Conservation (phyloP, 345 rosid genomes). For the Aquilaria sinensis region DNA sequence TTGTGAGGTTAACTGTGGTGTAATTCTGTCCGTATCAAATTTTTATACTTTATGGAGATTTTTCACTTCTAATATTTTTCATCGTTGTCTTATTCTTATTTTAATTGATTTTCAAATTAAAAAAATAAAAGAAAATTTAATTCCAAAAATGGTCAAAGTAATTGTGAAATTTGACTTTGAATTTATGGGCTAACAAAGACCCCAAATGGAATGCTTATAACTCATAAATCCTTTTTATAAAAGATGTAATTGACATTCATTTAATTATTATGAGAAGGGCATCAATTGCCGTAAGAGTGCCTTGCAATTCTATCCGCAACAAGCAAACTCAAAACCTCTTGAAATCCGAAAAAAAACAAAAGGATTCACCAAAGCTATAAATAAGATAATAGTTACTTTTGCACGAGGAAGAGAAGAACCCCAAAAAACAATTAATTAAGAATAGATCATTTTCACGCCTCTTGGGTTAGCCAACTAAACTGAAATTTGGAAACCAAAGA, state of each 20-base stretch:
- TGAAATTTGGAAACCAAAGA: not conserved
- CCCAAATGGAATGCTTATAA: not conserved
- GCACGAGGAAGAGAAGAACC: not conserved
- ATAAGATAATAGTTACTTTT: not conserved
- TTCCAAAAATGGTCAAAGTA: no score
- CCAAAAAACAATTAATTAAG: not conserved
- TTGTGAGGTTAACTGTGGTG: not conserved
- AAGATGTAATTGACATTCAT: conserved; percentile 1
- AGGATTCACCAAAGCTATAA: conserved; percentile 9
- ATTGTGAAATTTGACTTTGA: no score
- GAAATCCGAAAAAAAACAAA: not conserved
- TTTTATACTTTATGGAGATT: no score
- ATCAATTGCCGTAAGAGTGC: no score
- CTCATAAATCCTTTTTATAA: not conserved
- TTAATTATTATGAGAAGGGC: not conserved
- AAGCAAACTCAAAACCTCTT: not conserved
- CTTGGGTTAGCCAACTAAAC: conserved; percentile 1
- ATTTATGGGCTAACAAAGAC: not conserved
- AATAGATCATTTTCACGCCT: no score
- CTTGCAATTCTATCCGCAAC: not conserved
- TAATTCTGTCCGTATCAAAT: not conserved
- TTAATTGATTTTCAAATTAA: no score
- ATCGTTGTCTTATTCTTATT: no score
- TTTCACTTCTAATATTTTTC: no score
- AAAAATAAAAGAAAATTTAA: no score